A percentile compares a stretch with the other conserved stretches of the same genome.
Conservation (phyloP, 345 rosid genomes). For the thale cress (Arabidopsis thaliana) region DNA sequence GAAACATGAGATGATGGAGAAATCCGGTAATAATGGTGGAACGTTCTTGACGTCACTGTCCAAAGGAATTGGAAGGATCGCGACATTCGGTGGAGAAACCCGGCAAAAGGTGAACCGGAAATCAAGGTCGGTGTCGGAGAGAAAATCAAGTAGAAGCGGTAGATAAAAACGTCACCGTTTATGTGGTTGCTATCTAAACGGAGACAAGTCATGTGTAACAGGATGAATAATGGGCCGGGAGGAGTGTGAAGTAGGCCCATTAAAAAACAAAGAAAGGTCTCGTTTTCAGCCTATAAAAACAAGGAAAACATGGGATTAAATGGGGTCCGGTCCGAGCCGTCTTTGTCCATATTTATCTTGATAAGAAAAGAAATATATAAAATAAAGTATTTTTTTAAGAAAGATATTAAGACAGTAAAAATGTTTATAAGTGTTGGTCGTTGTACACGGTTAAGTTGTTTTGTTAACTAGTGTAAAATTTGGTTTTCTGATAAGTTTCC, state of each 20-base stretch:
- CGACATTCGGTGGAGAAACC: conserved; percentile 64
- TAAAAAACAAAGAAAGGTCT: conserved; percentile 20
- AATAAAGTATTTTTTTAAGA: too few relatives aligned
- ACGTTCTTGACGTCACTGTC: conserved; percentile 74
- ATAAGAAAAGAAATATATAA: too few relatives aligned
- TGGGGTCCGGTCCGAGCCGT: conserved; percentile 37
- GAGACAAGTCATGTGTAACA: conserved; percentile 39
- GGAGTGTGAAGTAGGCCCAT: conserved; percentile 35
- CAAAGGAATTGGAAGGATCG: conserved; percentile 75
- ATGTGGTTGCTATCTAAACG: conserved; percentile 1
- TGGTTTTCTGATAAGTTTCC: background rate
- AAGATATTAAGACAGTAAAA: too few relatives aligned
- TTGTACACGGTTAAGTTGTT: background rate
- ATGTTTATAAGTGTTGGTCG: background rate
- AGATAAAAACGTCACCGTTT: conserved; percentile 31
- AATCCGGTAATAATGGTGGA: conserved; percentile 64
- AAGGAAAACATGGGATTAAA: conserved; percentile 41
- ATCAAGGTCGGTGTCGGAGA: conserved; percentile 53
- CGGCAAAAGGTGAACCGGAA: conserved; percentile 61
- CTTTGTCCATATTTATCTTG: conserved; percentile 28
- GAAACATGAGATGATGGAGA: conserved; percentile 81
- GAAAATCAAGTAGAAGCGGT: conserved; percentile 55
- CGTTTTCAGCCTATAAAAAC: conserved; percentile 41
- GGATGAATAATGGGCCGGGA: conserved; percentile 30
- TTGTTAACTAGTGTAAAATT: background rate